Evolutionary conservation across 2,329 filamentous ascomycete genomes (phyloP).

Genomic region (Furcasterigmium furcatum): DNA sequence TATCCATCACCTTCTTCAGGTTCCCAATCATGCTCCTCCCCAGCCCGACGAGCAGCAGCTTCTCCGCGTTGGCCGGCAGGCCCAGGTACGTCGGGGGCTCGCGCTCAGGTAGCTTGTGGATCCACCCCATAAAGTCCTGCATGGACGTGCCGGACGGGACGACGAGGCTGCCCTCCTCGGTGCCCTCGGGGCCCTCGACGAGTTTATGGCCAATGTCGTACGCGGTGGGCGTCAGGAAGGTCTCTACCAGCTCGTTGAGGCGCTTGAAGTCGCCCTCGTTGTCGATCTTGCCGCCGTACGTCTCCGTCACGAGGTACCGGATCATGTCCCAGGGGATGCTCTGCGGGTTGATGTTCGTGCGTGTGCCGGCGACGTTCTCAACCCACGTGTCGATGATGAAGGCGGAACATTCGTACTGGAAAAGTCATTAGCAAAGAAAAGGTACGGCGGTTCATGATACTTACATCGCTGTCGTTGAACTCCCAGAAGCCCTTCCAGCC

Average conservation of each 20-base stretch:
- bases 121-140: conserved; percentile 86
- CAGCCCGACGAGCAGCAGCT: conserved; percentile 83
- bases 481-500: conserved; percentile 99
- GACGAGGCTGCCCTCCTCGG: conserved; percentile 58
- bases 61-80: conserved; percentile 93
- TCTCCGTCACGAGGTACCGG: conserved; percentile 84
- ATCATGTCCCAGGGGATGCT: conserved; percentile 98
- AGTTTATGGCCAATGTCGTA: conserved; percentile 93
- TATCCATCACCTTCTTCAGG: conserved; percentile 76
- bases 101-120: conserved; percentile 86
- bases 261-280: conserved; percentile 78
- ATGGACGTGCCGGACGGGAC: conserved; percentile 80
- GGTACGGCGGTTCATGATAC: conserved; percentile 32
- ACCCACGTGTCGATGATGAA: conserved; percentile 97
- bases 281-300: conserved; percentile 97
- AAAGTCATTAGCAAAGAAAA: conserved; percentile 14
- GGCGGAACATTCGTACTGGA: conserved; percentile 90
- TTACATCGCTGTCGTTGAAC: conserved; percentile 98
- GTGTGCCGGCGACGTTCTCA: conserved; percentile 74
- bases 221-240: conserved; percentile 79
- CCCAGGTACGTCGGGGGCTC: conserved; percentile 96
- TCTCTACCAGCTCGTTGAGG: conserved; percentile 69
- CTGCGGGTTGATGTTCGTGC: conserved; percentile 88
- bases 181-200: conserved; percentile 63
- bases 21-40: conserved; percentile 83